Conservation (phyloP, 768 basidiomycete species). For the Russula abietina region DNA sequence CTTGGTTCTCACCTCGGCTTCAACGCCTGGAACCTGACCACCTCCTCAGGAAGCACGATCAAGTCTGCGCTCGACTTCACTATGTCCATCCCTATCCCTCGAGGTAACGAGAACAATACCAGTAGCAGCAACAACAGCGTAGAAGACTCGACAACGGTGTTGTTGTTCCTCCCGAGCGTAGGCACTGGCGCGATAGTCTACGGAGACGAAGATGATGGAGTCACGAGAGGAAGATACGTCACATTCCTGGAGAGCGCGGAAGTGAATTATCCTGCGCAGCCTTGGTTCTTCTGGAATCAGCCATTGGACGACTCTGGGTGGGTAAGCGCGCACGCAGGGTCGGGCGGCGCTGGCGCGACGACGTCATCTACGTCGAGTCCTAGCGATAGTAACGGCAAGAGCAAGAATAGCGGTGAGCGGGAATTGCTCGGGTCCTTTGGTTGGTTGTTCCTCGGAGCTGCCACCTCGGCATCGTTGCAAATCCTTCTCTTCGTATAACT, state of each 20-base stretch:
- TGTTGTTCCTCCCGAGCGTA: slow-evolving; percentile 26
- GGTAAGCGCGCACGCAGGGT: neutral
- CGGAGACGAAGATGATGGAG: slow-evolving; percentile 32
- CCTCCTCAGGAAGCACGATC: slow-evolving; percentile 28
- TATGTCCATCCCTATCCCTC: slow-evolving; percentile 24
- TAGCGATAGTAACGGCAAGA: neutral
- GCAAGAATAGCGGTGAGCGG: neutral
- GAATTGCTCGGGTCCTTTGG: neutral
- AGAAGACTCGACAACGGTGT: neutral
- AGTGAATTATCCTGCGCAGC: slow-evolving; percentile 12
- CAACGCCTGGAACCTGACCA: slow-evolving; percentile 28
- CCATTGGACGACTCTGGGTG: slow-evolving; percentile 18
- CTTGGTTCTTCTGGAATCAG: slow-evolving; percentile 25
- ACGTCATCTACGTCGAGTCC: neutral
- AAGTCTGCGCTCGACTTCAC: slow-evolving; percentile 31
- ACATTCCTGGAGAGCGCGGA: slow-evolving; percentile 24
- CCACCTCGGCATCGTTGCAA: neutral
- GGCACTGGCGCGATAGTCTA: slow-evolving; percentile 29
- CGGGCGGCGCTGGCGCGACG: neutral
- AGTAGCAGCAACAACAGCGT: neutral
- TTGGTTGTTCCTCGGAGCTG: neutral
- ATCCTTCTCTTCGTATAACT: neutral
- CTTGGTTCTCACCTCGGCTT: slow-evolving; percentile 28
- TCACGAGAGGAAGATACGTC: slow-evolving; percentile 24
- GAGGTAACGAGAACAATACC: neutral